These are phyloP conservation scores for Jamesozyma piceae DNA, from an alignment of 805 yeast species.

Conservation along the genomic window DNA sequence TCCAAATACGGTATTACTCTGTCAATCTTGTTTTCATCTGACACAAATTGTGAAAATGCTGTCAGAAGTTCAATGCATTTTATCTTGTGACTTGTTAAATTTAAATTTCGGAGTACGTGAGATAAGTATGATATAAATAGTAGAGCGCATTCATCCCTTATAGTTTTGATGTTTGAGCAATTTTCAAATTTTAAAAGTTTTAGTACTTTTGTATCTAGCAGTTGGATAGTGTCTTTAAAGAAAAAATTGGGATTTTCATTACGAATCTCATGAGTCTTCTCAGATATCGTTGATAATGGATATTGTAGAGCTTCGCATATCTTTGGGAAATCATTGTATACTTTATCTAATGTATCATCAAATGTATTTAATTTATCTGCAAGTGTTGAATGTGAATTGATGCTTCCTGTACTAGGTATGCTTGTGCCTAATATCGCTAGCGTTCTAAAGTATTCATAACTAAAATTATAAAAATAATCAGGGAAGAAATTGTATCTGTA, in stretches of 20 bases:
- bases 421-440: conserved; percentile 25
- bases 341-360: conserved; percentile 37
- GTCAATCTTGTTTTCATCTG: conserved; percentile 80
- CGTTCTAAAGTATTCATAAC: conserved; percentile 56
- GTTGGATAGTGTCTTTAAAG: not conserved
- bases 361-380: conserved; percentile 11
- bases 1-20: conserved; percentile 75
- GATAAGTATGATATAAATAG: conserved; percentile 21
- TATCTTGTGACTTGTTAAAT: conserved; percentile 11
- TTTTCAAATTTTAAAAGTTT: not conserved
- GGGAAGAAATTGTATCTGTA: conserved; percentile 54
- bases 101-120: conserved; percentile 20
- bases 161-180: conserved; percentile 3
- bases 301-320: conserved; percentile 20
- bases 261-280: not conserved
- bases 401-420: conserved; percentile 13
- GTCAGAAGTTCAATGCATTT: conserved; percentile 69
- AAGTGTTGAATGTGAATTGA: conserved; percentile 11
- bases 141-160: conserved; percentile 22
- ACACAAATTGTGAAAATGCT: conserved; percentile 63
- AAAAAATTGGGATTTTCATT: not conserved
- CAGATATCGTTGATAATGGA: conserved; percentile 6
- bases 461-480: conserved; percentile 52
- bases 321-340: conserved; percentile 50
- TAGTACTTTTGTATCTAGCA: not conserved